These are phyloP conservation scores for Brassica rapa DNA, from an alignment of 345 rosid species.

Conservation along the genomic window DNA sequence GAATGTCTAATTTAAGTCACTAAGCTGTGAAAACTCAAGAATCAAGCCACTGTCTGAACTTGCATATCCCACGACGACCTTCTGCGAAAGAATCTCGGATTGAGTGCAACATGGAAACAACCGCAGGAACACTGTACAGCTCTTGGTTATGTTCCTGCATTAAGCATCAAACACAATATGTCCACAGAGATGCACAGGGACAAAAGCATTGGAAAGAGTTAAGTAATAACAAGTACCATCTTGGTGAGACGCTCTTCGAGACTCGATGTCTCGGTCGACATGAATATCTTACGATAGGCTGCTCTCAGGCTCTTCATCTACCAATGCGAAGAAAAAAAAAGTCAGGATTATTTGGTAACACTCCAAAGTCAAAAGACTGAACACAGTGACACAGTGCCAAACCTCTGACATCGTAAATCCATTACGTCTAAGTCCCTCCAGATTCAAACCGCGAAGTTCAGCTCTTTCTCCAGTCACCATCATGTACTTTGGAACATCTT, in stretches of 20 bases:
- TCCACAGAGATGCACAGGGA: background rate
- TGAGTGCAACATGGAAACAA: slow-evolving; percentile 69
- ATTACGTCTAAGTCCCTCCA: slow-evolving; percentile 81
- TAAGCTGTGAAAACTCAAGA: slow-evolving; percentile 27
- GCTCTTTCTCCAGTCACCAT: slow-evolving; percentile 96
- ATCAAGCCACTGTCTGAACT: slow-evolving; percentile 60
- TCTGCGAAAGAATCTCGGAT: slow-evolving; percentile 68
- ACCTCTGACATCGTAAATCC: slow-evolving; percentile 77
- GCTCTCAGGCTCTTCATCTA: slow-evolving; percentile 72
- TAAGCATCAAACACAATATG: slow-evolving; percentile 10
- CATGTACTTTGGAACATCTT: slow-evolving; percentile 88
- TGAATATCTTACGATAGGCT: slow-evolving; percentile 83
- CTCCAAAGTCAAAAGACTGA: background rate
- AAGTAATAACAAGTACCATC: slow-evolving; percentile 52
- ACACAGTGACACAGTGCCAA: slow-evolving; percentile 14
- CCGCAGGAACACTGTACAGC: slow-evolving; percentile 53
- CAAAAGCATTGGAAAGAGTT: background rate
- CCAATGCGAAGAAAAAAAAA: slow-evolving; percentile 16
- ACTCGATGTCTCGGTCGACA: slow-evolving; percentile 54
- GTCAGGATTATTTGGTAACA: background rate
- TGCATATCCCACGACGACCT: slow-evolving; percentile 89
- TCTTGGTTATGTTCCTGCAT: slow-evolving; percentile 59
- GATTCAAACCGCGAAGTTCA: slow-evolving; percentile 84
- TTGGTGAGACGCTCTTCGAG: slow-evolving; percentile 74
- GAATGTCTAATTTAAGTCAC: slow-evolving; percentile 16